phyloP scores from a whole-genome alignment of 441 rosid species.

The Gossypium trilobum region DNA sequence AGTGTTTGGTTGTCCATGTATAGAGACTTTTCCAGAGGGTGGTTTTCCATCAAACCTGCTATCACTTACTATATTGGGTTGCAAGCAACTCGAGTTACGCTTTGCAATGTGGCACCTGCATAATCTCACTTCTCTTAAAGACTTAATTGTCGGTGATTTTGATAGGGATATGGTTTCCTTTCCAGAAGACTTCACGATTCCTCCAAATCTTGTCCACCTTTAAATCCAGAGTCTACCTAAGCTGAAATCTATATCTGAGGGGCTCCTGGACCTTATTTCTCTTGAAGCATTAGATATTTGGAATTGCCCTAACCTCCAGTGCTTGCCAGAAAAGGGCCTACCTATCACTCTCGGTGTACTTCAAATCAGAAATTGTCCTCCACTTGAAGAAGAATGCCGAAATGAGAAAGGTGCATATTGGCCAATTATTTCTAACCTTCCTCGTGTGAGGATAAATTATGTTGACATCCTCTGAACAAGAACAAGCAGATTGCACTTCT shows the following conservation, averaged over 20 bases:
- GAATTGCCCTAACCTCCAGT: too few species aligned
- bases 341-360: too few species aligned
- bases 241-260: background rate
- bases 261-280: background rate
- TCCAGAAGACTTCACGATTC: conserved; percentile 3
- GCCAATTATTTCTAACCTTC: too few species aligned
- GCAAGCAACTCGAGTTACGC: background rate
- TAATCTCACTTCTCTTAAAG: conserved; percentile 10
- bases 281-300: too few species aligned
- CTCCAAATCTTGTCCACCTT: conserved; percentile 7
- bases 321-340: too few species aligned
- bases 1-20: background rate
- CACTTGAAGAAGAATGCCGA: too few species aligned
- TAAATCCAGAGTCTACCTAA: conserved; percentile 1
- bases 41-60: conserved; percentile 12
- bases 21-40: background rate
- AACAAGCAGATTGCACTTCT: background rate
- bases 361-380: too few species aligned
- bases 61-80: background rate
- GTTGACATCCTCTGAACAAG: too few species aligned
- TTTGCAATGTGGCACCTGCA: background rate
- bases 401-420: too few species aligned
- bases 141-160: conserved; percentile 9
- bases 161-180: background rate
- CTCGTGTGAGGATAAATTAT: too few species aligned